Base-by-base conservation (phyloP, 768 basidiomycete genomes). In the Calocera cornea region DNA sequence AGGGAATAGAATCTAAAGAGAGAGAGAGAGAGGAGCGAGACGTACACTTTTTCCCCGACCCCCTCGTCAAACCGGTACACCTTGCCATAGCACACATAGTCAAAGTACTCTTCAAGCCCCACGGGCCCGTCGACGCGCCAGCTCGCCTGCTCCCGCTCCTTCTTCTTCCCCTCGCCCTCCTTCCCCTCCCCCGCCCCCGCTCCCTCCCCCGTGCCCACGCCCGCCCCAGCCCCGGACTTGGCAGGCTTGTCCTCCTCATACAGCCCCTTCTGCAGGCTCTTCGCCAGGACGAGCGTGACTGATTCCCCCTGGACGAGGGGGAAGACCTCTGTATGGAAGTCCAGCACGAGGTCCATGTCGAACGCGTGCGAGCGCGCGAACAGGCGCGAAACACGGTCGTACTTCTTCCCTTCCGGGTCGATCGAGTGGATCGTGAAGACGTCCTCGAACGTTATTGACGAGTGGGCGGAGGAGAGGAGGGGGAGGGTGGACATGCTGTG, bases 51-150 rank as follows among this genome's bases (percentile, higher is more conserved):
- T 72, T 95, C 92, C 36, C 83, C 82, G 16, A 84, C 85, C 68
- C 86, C 88, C 17, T 89, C 87, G 75, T 99, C 95, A 75, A 95
- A 97, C 76, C 94, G 94, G 82, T 99, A 99, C 71, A 95, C 93
- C 86, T 95, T 98, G 34, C 95, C 95, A 76, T 92, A 94, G 94
- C 97, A 97, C 71, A 99, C 95, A 80, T 98, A 99, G 74, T 97
- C 95, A 73, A 93, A 99, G 71, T 98, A 94, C 68, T 93, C 89
- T 70, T 97, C 95, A 3, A 47, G 19, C 44, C 44, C 44, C 44
- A 47, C 44, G 7, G 44, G 44, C 24, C 44, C 40, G 63, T 66
- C 86, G 79, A 71, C 90, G 89, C 40, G 71, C 74, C 75, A 90
- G 86, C 72, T 90, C 89, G 27, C 86, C 84, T 73, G 72, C 44